Percentiles rank a stretch among this genome's conserved stretches.
Evolutionary conservation across 306 rosid species (phyloP).

Genomic region (Lathyrus sativus): DNA sequence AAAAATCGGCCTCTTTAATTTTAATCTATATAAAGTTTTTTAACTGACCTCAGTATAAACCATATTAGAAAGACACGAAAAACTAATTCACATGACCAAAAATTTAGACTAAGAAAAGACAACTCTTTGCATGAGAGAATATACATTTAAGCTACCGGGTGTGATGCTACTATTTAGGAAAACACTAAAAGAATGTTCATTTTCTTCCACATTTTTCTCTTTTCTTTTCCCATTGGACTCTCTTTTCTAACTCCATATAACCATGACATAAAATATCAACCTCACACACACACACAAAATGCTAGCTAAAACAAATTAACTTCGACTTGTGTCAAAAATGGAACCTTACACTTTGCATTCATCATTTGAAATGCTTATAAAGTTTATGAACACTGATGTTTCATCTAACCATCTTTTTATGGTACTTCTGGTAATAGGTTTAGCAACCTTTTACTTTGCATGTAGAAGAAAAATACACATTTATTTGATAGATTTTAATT

Average conservation of each 20-base stretch:
- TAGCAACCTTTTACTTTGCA: conserved; percentile 39
- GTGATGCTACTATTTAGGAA: conserved; percentile 34
- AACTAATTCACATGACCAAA: not conserved
- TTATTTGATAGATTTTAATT: conserved; percentile 50
- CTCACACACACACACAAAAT: conserved; percentile 8
- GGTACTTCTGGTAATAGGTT: conserved; percentile 30
- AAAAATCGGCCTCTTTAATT: no score
- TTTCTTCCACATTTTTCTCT: conserved; percentile 29
- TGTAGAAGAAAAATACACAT: conserved; percentile 41
- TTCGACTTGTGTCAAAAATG: conserved; percentile 26
- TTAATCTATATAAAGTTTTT: no score
- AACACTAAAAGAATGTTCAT: conserved; percentile 41
- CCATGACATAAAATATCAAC: conserved; percentile 16
- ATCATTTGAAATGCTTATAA: conserved; percentile 30
- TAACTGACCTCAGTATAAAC: no score
- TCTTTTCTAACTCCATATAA: conserved; percentile 33
- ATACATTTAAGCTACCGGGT: conserved; percentile 2
- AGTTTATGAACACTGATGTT: conserved; percentile 17
- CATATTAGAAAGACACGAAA: not conserved
- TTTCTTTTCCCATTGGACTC: conserved; percentile 38
- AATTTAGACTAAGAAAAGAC: not conserved
- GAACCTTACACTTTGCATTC: conserved; percentile 23
- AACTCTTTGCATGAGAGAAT: not conserved
- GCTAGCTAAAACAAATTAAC: conserved; percentile 24
- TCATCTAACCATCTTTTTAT: conserved; percentile 28